These are phyloP conservation scores for Ichthyophthirius multifiliis DNA, from an alignment of 169 alveolate genomes.

Conservation along the genomic window DNA sequence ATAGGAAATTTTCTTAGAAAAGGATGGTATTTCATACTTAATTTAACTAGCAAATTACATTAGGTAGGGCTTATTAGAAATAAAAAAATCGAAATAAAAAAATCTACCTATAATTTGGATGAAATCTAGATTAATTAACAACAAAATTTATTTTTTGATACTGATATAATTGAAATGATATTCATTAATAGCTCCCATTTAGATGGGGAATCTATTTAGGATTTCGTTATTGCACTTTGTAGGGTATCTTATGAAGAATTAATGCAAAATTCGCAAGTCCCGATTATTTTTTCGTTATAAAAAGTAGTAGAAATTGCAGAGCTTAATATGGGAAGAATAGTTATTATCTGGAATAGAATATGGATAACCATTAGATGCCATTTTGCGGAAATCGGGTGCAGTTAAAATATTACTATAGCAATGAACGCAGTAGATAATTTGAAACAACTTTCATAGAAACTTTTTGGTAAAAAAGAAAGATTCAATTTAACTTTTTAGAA, in stretches of 20 bases:
- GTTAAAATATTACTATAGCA: constrained; percentile 51
- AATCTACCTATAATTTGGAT: too few species aligned
- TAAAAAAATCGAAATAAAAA: too few species aligned
- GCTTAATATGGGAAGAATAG: constrained; percentile 81
- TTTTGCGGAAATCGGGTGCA: constrained; percentile 59
- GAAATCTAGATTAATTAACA: too few species aligned
- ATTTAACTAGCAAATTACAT: too few species aligned
- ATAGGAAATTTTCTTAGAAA: too few species aligned
- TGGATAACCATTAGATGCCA: constrained; percentile 85
- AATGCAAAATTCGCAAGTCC: constrained; percentile 41
- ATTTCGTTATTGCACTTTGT: constrained; percentile 70
- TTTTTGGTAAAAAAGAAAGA: constrained; percentile 81
- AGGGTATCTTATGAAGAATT: constrained; percentile 72
- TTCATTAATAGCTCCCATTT: constrained; percentile 57
- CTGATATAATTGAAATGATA: constrained; percentile 60
- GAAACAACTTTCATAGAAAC: constrained; percentile 81
- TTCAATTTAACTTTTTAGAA: constrained; percentile 75
- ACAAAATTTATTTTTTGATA: too few species aligned
- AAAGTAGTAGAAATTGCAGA: constrained; percentile 88
- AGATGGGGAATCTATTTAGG: constrained; percentile 71
- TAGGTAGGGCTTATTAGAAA: too few species aligned
- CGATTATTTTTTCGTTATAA: constrained; percentile 82
- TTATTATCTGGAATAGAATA: constrained; percentile 80
- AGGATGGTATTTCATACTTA: too few species aligned
- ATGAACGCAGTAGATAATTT: constrained; percentile 85